Conservation (phyloP, 345 rosid species). For the Gossypium raimondii region DNA sequence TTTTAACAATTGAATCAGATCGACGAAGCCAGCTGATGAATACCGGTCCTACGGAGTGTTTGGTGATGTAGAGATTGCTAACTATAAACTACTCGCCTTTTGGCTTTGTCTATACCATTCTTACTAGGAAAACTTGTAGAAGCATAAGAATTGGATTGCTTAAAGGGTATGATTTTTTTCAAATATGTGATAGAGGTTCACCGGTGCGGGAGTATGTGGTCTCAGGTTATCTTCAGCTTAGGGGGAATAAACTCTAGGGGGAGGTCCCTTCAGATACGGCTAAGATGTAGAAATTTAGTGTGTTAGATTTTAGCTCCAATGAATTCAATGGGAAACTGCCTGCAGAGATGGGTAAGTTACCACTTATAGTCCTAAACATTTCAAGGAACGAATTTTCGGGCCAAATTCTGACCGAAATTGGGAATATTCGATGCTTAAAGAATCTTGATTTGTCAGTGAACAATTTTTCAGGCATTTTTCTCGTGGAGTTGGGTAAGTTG, state of each 20-base stretch:
- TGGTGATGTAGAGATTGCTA: slow-evolving; percentile 70
- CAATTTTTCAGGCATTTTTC: slow-evolving; percentile 73
- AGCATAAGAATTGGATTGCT: slow-evolving; percentile 67
- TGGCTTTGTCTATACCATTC: slow-evolving; percentile 52
- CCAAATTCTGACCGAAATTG: slow-evolving; percentile 54
- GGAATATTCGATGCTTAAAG: slow-evolving; percentile 49
- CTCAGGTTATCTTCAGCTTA: slow-evolving; percentile 73
- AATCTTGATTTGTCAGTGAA: slow-evolving; percentile 73
- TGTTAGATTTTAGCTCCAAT: slow-evolving; percentile 64
- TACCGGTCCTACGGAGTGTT: slow-evolving; percentile 26
- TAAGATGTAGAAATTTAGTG: slow-evolving; percentile 54
- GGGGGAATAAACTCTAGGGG: slow-evolving; percentile 62
- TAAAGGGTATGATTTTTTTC: slow-evolving; percentile 60
- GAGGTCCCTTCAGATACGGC: slow-evolving; percentile 49
- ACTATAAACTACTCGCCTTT: slow-evolving; percentile 83
- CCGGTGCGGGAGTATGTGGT: slow-evolving; percentile 25
- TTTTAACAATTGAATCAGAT: slow-evolving; percentile 48
- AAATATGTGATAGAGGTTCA: slow-evolving; percentile 46
- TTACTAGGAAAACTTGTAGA: slow-evolving; percentile 58
- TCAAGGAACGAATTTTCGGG: slow-evolving; percentile 54
- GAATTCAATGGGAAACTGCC: slow-evolving; percentile 52
- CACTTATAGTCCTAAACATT: slow-evolving; percentile 63
- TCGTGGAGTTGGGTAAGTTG: slow-evolving; percentile 47
- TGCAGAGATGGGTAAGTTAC: slow-evolving; percentile 45
- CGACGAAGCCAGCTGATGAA: slow-evolving; percentile 1